These are phyloP conservation scores for Rhizophora mangle DNA, from an alignment of 345 rosid genomes.

Conservation along the genomic window DNA sequence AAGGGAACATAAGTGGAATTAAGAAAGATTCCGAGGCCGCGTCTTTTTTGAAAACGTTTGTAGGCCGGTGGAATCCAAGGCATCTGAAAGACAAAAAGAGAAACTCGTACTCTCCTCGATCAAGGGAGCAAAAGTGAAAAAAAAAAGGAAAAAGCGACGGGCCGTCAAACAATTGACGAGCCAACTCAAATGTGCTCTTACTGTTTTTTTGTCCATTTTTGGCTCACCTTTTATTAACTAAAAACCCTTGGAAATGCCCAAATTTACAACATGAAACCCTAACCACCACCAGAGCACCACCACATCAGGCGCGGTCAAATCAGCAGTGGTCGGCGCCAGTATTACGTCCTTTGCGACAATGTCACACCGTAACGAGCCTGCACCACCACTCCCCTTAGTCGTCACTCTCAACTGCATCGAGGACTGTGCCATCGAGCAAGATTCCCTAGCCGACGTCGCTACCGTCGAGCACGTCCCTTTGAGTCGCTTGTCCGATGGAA, in stretches of 20 bases:
- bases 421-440: slow-evolving; percentile 77
- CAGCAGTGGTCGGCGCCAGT: slow-evolving; percentile 16
- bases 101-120: neutral
- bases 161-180: too few species aligned
- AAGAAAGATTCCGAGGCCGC: too few species aligned
- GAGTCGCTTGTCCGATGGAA: slow-evolving; percentile 79
- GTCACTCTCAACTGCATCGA: slow-evolving; percentile 94
- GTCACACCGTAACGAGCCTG: slow-evolving; percentile 42
- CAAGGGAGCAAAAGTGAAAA: neutral
- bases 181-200: too few species aligned
- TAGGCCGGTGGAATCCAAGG: too few species aligned
- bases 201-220: neutral
- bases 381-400: slow-evolving; percentile 51
- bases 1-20: too few species aligned
- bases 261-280: slow-evolving; percentile 39
- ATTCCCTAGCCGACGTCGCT: slow-evolving; percentile 77
- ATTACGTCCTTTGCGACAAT: slow-evolving; percentile 42
- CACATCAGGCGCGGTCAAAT: neutral
- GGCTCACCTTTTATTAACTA: neutral
- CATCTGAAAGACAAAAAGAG: too few species aligned
- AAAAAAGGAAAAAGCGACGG: neutral
- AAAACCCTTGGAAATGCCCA: slow-evolving; percentile 23
- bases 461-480: slow-evolving; percentile 87
- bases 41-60: too few species aligned
- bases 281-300: slow-evolving; percentile 16